Conservation (phyloP, 2,329 filamentous ascomycete species). For the Tolypocladium ovalisporum region DNA sequence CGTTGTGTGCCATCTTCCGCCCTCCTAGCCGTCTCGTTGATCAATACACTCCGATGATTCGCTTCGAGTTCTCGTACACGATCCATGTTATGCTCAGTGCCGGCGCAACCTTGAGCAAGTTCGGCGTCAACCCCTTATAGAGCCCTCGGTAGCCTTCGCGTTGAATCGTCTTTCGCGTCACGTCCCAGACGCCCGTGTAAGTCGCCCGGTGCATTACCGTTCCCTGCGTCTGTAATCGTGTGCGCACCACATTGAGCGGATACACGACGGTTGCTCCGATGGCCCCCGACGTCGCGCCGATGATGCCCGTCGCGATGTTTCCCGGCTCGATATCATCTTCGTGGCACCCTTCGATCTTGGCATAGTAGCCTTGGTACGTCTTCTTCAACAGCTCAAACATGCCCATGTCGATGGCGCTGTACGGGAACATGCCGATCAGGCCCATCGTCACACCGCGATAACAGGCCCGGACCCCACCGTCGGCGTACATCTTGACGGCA, state of each 20-base stretch:
- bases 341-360: conserved; percentile 56
- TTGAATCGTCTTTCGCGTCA: conserved; percentile 69
- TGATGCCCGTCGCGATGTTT: conserved; percentile 75
- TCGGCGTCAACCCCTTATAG: conserved; percentile 92
- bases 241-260: conserved; percentile 86
- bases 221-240: conserved; percentile 85
- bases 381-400: conserved; percentile 91
- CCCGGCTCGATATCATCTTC: conserved; percentile 76
- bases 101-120: conserved; percentile 90
- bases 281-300: conserved; percentile 84
- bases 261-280: conserved; percentile 92
- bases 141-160: conserved; percentile 77
- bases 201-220: conserved; percentile 83
- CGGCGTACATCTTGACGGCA: conserved; percentile 73
- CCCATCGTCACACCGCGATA: conserved; percentile 94
- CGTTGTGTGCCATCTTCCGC: not conserved
- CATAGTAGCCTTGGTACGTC: conserved; percentile 58
- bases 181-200: conserved; percentile 86
- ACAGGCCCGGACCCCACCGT: conserved; percentile 63
- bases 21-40: not conserved
- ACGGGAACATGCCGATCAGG: conserved; percentile 92
- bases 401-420: conserved; percentile 90
- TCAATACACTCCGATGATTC: conserved; percentile 44
- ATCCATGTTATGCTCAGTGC: conserved; percentile 93
- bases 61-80: conserved; percentile 85